A percentile compares a stretch with the other conserved stretches of the same genome.
phyloP scores from a whole-genome alignment of 2,329 filamentous ascomycete species.

The Phyllosticta citrichinensis region DNA sequence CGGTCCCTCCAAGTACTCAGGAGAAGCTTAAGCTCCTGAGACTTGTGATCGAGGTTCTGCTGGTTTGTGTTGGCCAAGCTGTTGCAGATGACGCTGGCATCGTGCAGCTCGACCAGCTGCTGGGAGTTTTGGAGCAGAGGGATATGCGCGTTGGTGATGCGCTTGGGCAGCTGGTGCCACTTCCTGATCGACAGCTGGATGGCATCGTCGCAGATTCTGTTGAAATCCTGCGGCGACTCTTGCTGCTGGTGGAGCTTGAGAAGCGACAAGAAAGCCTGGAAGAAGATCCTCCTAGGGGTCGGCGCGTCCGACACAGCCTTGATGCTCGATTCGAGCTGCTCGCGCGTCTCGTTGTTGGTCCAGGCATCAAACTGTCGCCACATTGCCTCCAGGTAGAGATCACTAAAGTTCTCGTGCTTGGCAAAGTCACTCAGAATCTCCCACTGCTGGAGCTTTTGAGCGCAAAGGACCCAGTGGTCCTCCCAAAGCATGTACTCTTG shows the following conservation, averaged over 20 bases:
- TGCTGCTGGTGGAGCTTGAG: slow-evolving; percentile 89
- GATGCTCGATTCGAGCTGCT: slow-evolving; percentile 84
- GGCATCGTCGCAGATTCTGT: slow-evolving; percentile 85
- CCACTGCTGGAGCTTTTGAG: slow-evolving; percentile 98
- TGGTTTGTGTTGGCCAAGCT: slow-evolving; percentile 79
- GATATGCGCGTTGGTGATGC: slow-evolving; percentile 90
- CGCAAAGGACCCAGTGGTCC: slow-evolving; percentile 96
- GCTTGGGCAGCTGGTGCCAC: slow-evolving; percentile 94
- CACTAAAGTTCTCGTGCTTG: slow-evolving; percentile 97
- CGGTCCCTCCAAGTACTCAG: slow-evolving; percentile 93
- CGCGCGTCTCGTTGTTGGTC: slow-evolving; percentile 74
- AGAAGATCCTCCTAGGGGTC: slow-evolving; percentile 87
- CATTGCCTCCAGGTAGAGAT: slow-evolving; percentile 85
- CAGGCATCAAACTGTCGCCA: slow-evolving; percentile 96
- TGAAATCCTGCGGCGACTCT: slow-evolving; percentile 72
- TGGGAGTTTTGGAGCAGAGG: slow-evolving; percentile 96
- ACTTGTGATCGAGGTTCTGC: slow-evolving; percentile 83
- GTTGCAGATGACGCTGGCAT: slow-evolving; percentile 91
- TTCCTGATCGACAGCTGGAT: slow-evolving; percentile 96
- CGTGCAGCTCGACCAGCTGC: slow-evolving; percentile 90
- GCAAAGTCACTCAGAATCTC: slow-evolving; percentile 95
- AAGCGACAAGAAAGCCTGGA: slow-evolving; percentile 96
- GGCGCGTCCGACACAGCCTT: slow-evolving; percentile 97
- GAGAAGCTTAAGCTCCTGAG: slow-evolving; percentile 86
- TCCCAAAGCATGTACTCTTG: slow-evolving; percentile 99